A percentile compares a stretch with the other conserved stretches of the same genome.
Evolutionary conservation across 148 eudicot species (phyloP).

Genomic region (Vaccinium darrowii): DNA sequence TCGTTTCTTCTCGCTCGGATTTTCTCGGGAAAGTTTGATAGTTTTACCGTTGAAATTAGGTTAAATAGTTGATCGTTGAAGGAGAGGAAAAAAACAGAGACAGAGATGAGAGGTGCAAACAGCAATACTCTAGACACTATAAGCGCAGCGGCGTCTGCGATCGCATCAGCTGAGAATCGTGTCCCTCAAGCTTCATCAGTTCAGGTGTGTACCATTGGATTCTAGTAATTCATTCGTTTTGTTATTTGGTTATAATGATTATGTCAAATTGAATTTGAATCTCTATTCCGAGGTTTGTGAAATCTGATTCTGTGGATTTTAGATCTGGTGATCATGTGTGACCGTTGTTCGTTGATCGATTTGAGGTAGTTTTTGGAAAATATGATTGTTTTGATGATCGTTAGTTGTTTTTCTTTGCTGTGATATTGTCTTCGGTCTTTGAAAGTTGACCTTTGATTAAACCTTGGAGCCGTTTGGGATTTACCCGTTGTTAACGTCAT

Average conservation of each 20-base stretch:
- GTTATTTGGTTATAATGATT: background rate
- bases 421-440: conserved; percentile 4
- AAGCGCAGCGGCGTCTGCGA: conserved; percentile 90
- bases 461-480: background rate
- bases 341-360: conserved; percentile 9
- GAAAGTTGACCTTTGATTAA: conserved; percentile 8
- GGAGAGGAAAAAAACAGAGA: background rate
- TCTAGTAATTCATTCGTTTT: background rate
- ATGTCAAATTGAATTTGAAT: background rate
- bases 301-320: background rate
- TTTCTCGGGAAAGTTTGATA: background rate
- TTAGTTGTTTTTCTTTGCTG: background rate
- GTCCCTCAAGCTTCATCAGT: conserved; percentile 43
- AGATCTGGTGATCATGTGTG: conserved; percentile 10
- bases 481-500: background rate
- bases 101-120: conserved; percentile 51
- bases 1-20: background rate
- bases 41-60: conserved; percentile 7
- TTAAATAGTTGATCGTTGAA: background rate
- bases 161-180: conserved; percentile 73
- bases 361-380: background rate
- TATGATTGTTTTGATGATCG: background rate
- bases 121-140: conserved; percentile 64
- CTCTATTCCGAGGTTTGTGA: background rate
- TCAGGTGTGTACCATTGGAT: conserved; percentile 38